Conservation (phyloP, 2,329 filamentous ascomycete species). For the Metarhizium guizhouense region DNA sequence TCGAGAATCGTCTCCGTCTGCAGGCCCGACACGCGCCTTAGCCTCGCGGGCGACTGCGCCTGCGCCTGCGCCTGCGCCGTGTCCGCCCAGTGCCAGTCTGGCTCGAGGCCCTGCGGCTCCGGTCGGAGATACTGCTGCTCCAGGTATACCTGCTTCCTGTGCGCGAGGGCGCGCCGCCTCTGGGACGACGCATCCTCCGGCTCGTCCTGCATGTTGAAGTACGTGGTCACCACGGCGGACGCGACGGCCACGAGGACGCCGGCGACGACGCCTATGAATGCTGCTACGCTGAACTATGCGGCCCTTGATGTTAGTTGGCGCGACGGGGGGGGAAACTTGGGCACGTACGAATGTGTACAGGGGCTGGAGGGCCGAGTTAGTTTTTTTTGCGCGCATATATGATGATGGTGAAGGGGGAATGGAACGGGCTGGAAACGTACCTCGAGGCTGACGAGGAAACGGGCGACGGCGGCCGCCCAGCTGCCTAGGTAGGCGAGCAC, state of each 20-base stretch:
- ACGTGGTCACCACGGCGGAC: slow-evolving; percentile 44
- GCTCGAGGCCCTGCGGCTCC: slow-evolving; percentile 17
- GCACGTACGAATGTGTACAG: neutral
- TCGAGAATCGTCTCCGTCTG: slow-evolving; percentile 62
- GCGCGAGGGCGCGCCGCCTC: slow-evolving; percentile 7
- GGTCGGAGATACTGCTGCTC: slow-evolving; percentile 5
- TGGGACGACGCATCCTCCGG: slow-evolving; percentile 6
- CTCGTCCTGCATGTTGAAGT: slow-evolving; percentile 34
- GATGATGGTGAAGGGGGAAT: neutral
- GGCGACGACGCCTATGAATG: slow-evolving; percentile 54
- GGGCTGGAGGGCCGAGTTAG: neutral
- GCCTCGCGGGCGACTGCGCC: slow-evolving; percentile 17
- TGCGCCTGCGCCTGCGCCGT: slow-evolving; percentile 7
- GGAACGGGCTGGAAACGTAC: slow-evolving; percentile 1
- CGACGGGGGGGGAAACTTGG: neutral
- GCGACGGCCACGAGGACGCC: slow-evolving; percentile 51
- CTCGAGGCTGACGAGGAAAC: slow-evolving; percentile 4
- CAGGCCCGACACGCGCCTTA: slow-evolving; percentile 38
- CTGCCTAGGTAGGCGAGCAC: slow-evolving; percentile 2
- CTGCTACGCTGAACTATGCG: slow-evolving; percentile 51
- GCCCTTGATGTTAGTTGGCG: neutral
- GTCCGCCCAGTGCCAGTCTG: slow-evolving; percentile 30
- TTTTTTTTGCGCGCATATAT: neutral
- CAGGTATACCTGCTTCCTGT: slow-evolving; percentile 4
- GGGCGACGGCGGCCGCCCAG: slow-evolving; percentile 1